phyloP scores from a whole-genome alignment of 345 rosid genomes.

The Pelargonium nanum region DNA sequence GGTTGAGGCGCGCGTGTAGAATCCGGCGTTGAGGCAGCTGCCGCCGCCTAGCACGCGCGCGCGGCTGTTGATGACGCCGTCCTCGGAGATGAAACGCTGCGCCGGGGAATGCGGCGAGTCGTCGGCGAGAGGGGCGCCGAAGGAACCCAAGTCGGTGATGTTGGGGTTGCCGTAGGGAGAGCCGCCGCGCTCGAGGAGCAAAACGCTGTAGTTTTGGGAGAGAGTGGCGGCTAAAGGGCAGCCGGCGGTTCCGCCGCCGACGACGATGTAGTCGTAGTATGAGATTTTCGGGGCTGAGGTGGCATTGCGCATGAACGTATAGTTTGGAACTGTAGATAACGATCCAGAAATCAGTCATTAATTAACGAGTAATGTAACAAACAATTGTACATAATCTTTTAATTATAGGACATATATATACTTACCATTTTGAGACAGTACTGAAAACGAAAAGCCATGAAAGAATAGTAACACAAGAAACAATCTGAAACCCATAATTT shows the following conservation, averaged over 20 bases:
- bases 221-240: conserved; percentile 76
- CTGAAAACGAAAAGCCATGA: not conserved
- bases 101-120: conserved; percentile 43
- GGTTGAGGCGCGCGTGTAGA: conserved; percentile 42
- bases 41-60: conserved; percentile 70
- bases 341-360: too few relatives aligned
- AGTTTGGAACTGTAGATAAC: conserved; percentile 26
- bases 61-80: conserved; percentile 62
- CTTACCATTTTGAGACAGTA: not conserved
- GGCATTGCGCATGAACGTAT: conserved; percentile 35
- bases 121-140: conserved; percentile 45
- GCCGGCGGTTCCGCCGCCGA: conserved; percentile 81
- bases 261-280: conserved; percentile 48
- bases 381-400: too few relatives aligned
- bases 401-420: too few relatives aligned
- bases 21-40: conserved; percentile 56
- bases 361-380: too few relatives aligned
- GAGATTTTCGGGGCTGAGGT: conserved; percentile 20
- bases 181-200: conserved; percentile 68
- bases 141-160: conserved; percentile 33
- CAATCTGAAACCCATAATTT: not conserved
- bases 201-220: conserved; percentile 43
- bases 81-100: conserved; percentile 59
- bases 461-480: not conserved
- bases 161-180: conserved; percentile 54